Evolutionary conservation across 192 early-diverging fungal species (phyloP), one percentile per base, ranked within the genome.

Genomic region (Oehlia diaphana): DNA sequence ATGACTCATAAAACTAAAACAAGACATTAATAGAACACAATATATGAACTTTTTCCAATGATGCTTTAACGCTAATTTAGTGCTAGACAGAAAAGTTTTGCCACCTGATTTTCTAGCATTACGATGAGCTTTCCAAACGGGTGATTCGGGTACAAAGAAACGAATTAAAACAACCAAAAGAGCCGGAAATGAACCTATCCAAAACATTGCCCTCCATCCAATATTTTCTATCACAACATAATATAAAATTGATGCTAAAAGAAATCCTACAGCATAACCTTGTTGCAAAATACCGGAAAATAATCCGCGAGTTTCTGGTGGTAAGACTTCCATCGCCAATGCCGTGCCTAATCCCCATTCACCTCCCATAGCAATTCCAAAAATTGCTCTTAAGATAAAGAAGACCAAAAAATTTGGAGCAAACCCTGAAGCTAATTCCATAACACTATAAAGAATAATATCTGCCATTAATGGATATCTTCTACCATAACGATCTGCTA

Each of bases 211-310:
- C 10, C 92, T 87, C 93, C 93, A 94, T 44, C 88, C 87, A 12
- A 88, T 80, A 49, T 58, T 83, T 3, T 87, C 84, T 28, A 91
- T 84, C 58, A 92, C 78, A 2, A 80, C 80, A 70, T 89, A 90
- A 79, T 91, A 91, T 26, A 93, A 75, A 73, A 90, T 72, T 4
- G 90, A 83, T 8, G 93, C 92, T 0, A 94, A 65, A 3, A 94
- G 82, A 79, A 90, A 91, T 7, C 93, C 93, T 23, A 86, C 79
- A 13, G 93, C 88, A 78, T 93, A 93, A 1, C 90, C 92, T 83
- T 93, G 84, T 68, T 94, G 93, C 49, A 93, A 86, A 44, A 94
- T 92, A 49, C 93, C 93, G 10, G 92, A 90, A 39, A 94, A 93
- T 26, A 94, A 80, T 61, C 93, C 93, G 53, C 92, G 85, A 76